These are phyloP conservation scores for Claviceps pazoutovae DNA, from an alignment of 2,329 filamentous ascomycete species.

Conservation along the genomic window DNA sequence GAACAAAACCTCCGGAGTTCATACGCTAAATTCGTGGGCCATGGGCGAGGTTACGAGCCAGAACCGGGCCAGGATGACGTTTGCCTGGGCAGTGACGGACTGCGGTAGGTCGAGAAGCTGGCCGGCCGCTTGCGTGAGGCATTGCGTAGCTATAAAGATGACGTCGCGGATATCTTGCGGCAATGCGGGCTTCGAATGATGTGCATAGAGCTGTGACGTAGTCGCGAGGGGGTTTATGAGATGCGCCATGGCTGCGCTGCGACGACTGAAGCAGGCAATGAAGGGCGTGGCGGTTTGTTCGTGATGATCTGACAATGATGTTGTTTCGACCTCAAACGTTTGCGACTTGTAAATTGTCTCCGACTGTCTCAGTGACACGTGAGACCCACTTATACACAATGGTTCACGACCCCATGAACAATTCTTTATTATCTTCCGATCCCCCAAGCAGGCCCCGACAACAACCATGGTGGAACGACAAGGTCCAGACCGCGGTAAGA, in stretches of 20 bases:
- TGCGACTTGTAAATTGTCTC: too few relatives aligned
- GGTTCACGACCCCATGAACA: too few relatives aligned
- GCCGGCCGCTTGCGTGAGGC: slow-evolving; percentile 64
- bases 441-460: too few relatives aligned
- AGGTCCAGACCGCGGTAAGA: too few relatives aligned
- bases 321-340: too few relatives aligned
- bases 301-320: too few relatives aligned
- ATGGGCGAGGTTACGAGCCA: slow-evolving; percentile 50
- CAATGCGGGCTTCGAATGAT: slow-evolving; percentile 41
- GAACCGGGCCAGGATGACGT: slow-evolving; percentile 68
- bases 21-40: slow-evolving; percentile 43
- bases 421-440: too few relatives aligned
- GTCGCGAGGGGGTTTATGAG: slow-evolving; percentile 62
- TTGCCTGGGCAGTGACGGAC: slow-evolving; percentile 72
- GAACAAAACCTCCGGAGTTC: slow-evolving; percentile 6
- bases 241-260: slow-evolving; percentile 34
- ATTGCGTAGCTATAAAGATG: slow-evolving; percentile 57
- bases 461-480: too few relatives aligned
- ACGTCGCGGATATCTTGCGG: slow-evolving; percentile 57
- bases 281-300: background rate
- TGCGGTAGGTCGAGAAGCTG: slow-evolving; percentile 74
- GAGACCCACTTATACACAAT: too few relatives aligned
- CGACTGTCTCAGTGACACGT: too few relatives aligned
- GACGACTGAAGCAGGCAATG: background rate
- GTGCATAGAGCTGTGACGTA: slow-evolving; percentile 50